phyloP scores from a whole-genome alignment of 2,329 filamentous ascomycete species.

The Periconia digitata region DNA sequence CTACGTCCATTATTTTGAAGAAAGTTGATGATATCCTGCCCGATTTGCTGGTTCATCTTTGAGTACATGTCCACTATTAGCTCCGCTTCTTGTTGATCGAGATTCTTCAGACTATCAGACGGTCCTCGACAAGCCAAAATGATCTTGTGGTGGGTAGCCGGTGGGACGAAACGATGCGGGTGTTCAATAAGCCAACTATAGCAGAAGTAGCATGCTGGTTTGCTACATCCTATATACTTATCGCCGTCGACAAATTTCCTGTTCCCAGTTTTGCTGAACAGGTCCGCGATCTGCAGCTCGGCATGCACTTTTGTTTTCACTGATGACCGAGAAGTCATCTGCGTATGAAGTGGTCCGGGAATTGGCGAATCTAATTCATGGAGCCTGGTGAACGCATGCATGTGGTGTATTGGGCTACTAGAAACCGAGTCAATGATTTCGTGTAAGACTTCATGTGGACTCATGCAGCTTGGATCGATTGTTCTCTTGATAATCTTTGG shows the following conservation, averaged over 20 bases:
- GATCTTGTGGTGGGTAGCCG: constrained; percentile 8
- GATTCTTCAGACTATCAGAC: background rate
- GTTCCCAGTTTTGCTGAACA: constrained; percentile 5
- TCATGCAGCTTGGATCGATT: constrained; percentile 6
- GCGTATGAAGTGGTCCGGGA: background rate
- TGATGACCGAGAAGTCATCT: background rate
- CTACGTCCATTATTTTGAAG: constrained; percentile 2
- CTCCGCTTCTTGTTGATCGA: constrained; percentile 2
- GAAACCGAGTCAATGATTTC: constrained; percentile 6
- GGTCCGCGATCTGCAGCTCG: constrained; percentile 7
- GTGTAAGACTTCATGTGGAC: constrained; percentile 7
- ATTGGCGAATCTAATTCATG: constrained; percentile 3
- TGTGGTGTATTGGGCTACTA: background rate
- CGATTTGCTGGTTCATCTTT: constrained; percentile 6
- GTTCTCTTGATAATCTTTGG: constrained; percentile 2
- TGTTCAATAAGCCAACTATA: constrained; percentile 6
- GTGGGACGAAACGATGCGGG: constrained; percentile 1
- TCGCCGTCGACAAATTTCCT: constrained; percentile 1
- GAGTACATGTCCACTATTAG: constrained; percentile 5
- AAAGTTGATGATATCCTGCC: constrained; percentile 6
- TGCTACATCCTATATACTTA: constrained; percentile 12
- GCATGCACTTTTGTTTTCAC: constrained; percentile 5
- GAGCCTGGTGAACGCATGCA: constrained; percentile 2
- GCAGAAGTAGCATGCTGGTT: constrained; percentile 12
- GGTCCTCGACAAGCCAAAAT: constrained; percentile 3